Conservation (phyloP, 495 filamentous ascomycete genomes). For the Penicillium maclennaniae region DNA sequence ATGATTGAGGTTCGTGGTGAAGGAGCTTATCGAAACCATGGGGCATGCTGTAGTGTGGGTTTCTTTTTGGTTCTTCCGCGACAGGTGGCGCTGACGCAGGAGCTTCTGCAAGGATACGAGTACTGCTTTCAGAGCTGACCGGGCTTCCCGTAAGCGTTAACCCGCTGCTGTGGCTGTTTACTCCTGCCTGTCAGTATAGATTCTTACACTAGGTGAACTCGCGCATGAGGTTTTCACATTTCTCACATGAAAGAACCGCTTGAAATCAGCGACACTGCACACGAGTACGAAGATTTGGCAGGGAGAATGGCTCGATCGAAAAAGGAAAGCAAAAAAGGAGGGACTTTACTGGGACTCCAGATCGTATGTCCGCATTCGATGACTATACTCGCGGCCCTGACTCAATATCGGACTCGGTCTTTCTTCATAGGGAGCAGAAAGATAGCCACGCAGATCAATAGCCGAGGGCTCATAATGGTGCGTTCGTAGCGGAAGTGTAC, state of each 20-base stretch:
- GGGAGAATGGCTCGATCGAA: constrained; percentile 12
- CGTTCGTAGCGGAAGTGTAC: constrained; percentile 18
- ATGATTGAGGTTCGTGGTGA: constrained; percentile 33
- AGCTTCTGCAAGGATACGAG: constrained; percentile 14
- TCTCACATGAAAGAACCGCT: not conserved
- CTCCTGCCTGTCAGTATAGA: constrained; percentile 1
- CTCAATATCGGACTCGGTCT: constrained; percentile 19
- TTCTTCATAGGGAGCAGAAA: constrained; percentile 20
- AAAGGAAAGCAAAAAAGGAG: constrained; percentile 18
- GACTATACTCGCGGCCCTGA: constrained; percentile 25
- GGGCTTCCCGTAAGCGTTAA: constrained; percentile 35
- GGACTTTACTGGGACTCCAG: constrained; percentile 41
- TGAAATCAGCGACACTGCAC: not conserved
- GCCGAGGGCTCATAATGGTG: constrained; percentile 11
- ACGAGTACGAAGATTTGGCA: constrained; percentile 22
- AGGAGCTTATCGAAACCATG: constrained; percentile 42
- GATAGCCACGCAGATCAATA: constrained; percentile 17
- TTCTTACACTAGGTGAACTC: not conserved
- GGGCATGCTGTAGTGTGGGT: constrained; percentile 30
- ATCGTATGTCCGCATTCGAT: constrained; percentile 29
- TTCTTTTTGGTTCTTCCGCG: constrained; percentile 17
- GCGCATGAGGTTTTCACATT: not conserved
- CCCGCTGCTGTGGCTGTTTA: constrained; percentile 32
- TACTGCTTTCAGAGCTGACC: constrained; percentile 31
- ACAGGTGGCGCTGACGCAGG: constrained; percentile 5